Evolutionary conservation across 2,329 filamentous ascomycete genomes (phyloP).

Genomic region (Trichophaea hybrida): DNA sequence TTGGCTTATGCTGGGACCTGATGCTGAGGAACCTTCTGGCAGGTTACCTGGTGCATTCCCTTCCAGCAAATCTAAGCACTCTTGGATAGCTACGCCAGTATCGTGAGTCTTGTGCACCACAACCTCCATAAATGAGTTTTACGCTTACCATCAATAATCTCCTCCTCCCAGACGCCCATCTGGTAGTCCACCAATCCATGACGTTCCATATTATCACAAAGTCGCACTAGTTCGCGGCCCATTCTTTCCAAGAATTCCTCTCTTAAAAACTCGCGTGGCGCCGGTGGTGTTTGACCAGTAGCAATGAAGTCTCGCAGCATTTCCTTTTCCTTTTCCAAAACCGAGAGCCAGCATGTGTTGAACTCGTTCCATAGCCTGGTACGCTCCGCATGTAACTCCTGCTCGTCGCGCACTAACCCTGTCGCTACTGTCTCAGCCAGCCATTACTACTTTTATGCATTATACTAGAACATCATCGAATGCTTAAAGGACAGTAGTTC

Average conservation of each 20-base stretch:
- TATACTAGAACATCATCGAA: not conserved
- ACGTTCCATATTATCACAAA: slow-evolving; percentile 77
- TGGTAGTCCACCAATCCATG: slow-evolving; percentile 95
- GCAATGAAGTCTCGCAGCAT: slow-evolving; percentile 47
- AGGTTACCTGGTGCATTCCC: slow-evolving; percentile 14
- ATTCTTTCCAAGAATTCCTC: slow-evolving; percentile 59
- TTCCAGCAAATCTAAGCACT: slow-evolving; percentile 23
- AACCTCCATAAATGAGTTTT: not conserved
- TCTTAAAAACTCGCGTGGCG: slow-evolving; percentile 49
- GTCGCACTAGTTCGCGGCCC: slow-evolving; percentile 63
- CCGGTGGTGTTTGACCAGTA: slow-evolving; percentile 42
- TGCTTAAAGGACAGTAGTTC: not conserved
- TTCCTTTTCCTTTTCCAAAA: slow-evolving; percentile 73
- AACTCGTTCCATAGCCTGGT: slow-evolving; percentile 86
- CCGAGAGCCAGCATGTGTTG: slow-evolving; percentile 77
- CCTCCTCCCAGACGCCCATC: slow-evolving; percentile 90
- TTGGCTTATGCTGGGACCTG: not conserved
- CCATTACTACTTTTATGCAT: slow-evolving; percentile 20
- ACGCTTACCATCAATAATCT: slow-evolving; percentile 59
- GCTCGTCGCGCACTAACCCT: slow-evolving; percentile 78
- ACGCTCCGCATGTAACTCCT: slow-evolving; percentile 57
- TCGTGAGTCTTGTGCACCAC: not conserved
- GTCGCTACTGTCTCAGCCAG: slow-evolving; percentile 26
- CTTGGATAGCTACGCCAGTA: slow-evolving; percentile 20
- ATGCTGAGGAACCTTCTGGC: slow-evolving; percentile 19